A percentile compares a stretch with the other conserved stretches of the same genome.
Evolutionary conservation across 345 rosid species (phyloP).

Genomic region (Citrus sinensis): DNA sequence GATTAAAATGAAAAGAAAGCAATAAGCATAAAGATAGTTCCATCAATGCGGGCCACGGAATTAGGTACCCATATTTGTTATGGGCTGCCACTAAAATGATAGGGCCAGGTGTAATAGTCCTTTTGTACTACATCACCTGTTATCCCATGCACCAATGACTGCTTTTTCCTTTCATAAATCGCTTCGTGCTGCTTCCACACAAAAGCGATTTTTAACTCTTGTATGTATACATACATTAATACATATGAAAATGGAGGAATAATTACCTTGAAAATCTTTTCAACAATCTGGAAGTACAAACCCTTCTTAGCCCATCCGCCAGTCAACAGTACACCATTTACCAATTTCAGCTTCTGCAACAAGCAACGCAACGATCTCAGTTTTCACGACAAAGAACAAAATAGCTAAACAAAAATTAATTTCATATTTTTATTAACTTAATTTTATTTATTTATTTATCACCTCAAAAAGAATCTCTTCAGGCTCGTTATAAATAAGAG

Average conservation of each 20-base stretch:
- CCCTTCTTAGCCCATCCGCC: conserved; percentile 93
- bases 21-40: no score
- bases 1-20: no score
- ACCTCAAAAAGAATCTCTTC: conserved; percentile 65
- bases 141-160: neutral
- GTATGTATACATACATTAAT: no score
- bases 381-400: no score
- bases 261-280: conserved; percentile 49
- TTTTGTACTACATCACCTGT: no score
- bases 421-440: neutral
- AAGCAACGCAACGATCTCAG: neutral
- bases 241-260: neutral
- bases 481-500: conserved; percentile 76
- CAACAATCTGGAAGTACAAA: conserved; percentile 47
- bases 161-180: neutral
- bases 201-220: no score
- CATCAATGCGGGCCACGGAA: no score
- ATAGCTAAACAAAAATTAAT: no score
- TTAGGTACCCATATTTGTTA: no score
- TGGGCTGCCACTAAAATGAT: no score
- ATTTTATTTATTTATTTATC: neutral
- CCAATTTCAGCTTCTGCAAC: conserved; percentile 72
- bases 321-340: conserved; percentile 79
- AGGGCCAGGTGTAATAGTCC: no score
- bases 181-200: neutral